Base-by-base conservation (phyloP, 306 rosid genomes). In the Dicorynia guianensis region DNA sequence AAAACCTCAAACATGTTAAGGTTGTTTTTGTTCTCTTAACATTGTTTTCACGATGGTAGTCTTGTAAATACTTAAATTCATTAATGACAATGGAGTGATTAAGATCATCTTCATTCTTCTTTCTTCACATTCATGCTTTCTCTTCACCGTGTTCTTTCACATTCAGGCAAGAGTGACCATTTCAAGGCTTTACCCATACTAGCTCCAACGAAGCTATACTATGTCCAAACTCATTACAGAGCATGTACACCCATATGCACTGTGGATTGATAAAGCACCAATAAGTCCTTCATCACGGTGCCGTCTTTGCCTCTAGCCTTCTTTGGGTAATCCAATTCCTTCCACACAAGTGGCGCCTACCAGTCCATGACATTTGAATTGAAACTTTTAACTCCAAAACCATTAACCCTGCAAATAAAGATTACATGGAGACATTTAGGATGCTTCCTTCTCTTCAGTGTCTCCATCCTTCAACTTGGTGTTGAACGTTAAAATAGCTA, bases 201-300 rank as follows among this genome's bases (percentile, higher is more conserved):
- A 93, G 98, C 75, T 96, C 98, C 0, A 88, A 91, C 13, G 96
- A 91, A 66, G 86, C 96, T 11, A 91, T 93, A 11, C 44, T 93
- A 7, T 93, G 97, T 75, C 75, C 89, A 0, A 97, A 93, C 72
- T 89, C 87, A 8, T 85, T 63, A 69, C 97, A 93, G 80, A 93
- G 98, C 81, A 91, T 93, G 98, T 93, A 87, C 80, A 74, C 96
- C 42, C 98, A 93, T 49, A 80, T 93, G 85, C 82, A 91, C 2
- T 93, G 98, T 71, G 98, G 97, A 12, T 84, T 93, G 58, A 53
- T 91, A 0, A 85, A 87, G 47, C 90, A 88, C 66, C 74, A 86
- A 12, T 81, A 86, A 46, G 97, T 93, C 56, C 81, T 89, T 5
- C 87, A 96, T 56, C 90, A 89, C 1, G 98, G 98, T 0, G 98